Evolutionary conservation across 805 yeast genomes (phyloP).

Genomic region (Lipomyces sp.): DNA sequence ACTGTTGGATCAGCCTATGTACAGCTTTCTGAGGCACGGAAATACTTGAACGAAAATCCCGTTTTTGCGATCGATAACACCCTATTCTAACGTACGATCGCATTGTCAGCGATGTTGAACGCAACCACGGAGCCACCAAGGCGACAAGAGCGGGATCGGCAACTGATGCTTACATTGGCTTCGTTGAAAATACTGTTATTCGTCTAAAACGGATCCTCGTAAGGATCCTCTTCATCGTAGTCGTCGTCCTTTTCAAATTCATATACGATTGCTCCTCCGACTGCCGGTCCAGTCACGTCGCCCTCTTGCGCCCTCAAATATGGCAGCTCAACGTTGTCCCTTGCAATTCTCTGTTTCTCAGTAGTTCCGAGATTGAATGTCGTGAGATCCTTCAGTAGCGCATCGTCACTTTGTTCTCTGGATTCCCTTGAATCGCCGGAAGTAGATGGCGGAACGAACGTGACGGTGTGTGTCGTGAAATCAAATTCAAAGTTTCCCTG

Average conservation of each 20-base stretch:
- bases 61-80: too few relatives aligned
- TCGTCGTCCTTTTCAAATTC: slow-evolving; percentile 97
- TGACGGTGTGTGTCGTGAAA: slow-evolving; percentile 52
- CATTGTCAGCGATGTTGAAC: too few relatives aligned
- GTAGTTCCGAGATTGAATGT: slow-evolving; percentile 85
- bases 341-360: slow-evolving; percentile 73
- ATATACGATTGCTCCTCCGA: slow-evolving; percentile 85
- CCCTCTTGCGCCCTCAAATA: slow-evolving; percentile 80
- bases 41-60: too few relatives aligned
- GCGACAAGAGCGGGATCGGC: too few relatives aligned
- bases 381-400: slow-evolving; percentile 70
- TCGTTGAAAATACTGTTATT: not conserved
- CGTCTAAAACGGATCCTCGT: slow-evolving; percentile 84
- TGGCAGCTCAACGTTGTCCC: slow-evolving; percentile 89
- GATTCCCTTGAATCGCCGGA: slow-evolving; percentile 40
- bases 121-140: not conserved
- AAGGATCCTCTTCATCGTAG: slow-evolving; percentile 97
- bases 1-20: not conserved
- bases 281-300: slow-evolving; percentile 63
- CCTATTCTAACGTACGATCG: too few relatives aligned
- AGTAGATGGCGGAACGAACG: slow-evolving; percentile 42
- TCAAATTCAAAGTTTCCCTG: slow-evolving; percentile 61
- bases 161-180: too few relatives aligned
- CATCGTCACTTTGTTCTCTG: slow-evolving; percentile 51
- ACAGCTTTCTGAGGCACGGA: not conserved